These are phyloP conservation scores for Nemania sp. DNA, from an alignment of 2,329 filamentous ascomycete species.

Conservation along the genomic window DNA sequence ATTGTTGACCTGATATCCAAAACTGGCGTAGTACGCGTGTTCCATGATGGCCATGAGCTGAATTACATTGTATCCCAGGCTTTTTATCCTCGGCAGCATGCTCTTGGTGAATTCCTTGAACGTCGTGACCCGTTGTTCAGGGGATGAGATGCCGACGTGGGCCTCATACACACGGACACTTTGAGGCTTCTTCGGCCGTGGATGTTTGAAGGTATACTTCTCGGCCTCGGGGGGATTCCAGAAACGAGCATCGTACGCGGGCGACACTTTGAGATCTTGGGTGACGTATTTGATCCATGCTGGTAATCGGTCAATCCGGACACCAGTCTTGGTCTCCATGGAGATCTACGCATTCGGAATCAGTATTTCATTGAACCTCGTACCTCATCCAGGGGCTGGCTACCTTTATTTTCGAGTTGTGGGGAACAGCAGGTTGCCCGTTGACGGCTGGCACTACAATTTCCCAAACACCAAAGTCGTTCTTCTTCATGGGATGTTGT, in stretches of 20 bases:
- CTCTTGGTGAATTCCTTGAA: slow-evolving; percentile 97
- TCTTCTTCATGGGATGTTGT: slow-evolving; percentile 85
- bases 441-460: slow-evolving; percentile 73
- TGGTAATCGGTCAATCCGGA: slow-evolving; percentile 84
- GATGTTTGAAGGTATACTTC: slow-evolving; percentile 82
- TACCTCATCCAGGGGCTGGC: not conserved
- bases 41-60: slow-evolving; percentile 99
- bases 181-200: slow-evolving; percentile 77
- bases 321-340: slow-evolving; percentile 76
- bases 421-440: slow-evolving; percentile 78
- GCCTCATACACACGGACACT: slow-evolving; percentile 96
- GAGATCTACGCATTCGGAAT: slow-evolving; percentile 65
- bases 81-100: slow-evolving; percentile 88
- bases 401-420: slow-evolving; percentile 97
- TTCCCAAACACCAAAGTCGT: slow-evolving; percentile 85
- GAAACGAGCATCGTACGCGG: slow-evolving; percentile 92
- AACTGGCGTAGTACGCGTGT: slow-evolving; percentile 98
- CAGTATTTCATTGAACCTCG: not conserved
- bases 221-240: slow-evolving; percentile 87
- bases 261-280: slow-evolving; percentile 86
- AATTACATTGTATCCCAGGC: slow-evolving; percentile 94
- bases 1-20: slow-evolving; percentile 98
- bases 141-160: slow-evolving; percentile 96
- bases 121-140: slow-evolving; percentile 83
- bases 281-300: slow-evolving; percentile 98